Base-by-base conservation (phyloP, 148 eudicot species). In the Rhododendron griersonianum region DNA sequence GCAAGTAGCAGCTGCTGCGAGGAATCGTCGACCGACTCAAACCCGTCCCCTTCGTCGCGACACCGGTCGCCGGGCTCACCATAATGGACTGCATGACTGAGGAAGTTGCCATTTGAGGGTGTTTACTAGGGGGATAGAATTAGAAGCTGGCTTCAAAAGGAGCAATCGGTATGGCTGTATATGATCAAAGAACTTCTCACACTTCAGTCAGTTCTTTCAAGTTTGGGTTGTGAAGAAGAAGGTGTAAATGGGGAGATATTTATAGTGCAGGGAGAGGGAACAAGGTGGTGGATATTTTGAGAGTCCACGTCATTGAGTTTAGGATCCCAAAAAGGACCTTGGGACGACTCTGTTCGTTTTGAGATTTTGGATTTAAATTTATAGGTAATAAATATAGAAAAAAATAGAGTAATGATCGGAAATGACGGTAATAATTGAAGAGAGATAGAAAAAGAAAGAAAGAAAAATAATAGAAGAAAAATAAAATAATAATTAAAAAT, bases 51-150 rank as follows among this genome's bases (percentile, higher is more conserved):
- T 15, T 82, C 0, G 33, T 82, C 0, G 33, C 21, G 6, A 85
- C 61, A 37, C 83, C 74, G 7, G 55, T 14, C 13, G 67, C 18
- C 1, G 93, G 88, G 28, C 25, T 59, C 65, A 59, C 65, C 21
- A 59, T 2, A 21, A 19, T 1, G 9, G 25, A 19, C 25, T 59
- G 65, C 65, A 21, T 59, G 21, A 59, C 65, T 6, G 65, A 59
- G 7, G 65, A 59, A 19, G 65, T 59, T 18, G 65, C 65, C 65
- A 59, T 59, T 15, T 3, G 7, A 3, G n/a, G 14, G 2, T 59
- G 65, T 47, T 47, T 59, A 21, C 21, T 4, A 59, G 14, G 8
- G 2, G 25, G n/a, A 59, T 2, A 3, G 14, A 5, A 21, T 59
- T 1, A 5, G 65, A 15, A 59, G 65, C 44, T 5, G 44, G 44